Evolutionary conservation across 2,329 filamentous ascomycete genomes (phyloP).

Genomic region (Geosmithia flava): DNA sequence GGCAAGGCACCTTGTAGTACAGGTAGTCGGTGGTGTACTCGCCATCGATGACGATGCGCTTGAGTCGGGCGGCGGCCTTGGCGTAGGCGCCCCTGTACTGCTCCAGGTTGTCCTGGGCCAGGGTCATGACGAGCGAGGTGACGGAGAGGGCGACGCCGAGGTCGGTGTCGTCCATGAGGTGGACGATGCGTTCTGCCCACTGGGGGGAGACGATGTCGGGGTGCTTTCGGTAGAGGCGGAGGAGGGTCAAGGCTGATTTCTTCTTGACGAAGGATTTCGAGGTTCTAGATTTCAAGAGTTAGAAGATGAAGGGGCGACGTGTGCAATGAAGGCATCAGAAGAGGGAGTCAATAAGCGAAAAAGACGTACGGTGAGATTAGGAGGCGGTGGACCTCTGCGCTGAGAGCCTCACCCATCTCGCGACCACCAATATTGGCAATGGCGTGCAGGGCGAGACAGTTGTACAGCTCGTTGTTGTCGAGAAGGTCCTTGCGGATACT

Average conservation of each 20-base stretch:
- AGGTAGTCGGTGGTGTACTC: slow-evolving; percentile 87
- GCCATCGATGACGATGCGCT: slow-evolving; percentile 80
- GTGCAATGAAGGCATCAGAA: too few species aligned
- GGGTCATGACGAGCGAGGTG: slow-evolving; percentile 85
- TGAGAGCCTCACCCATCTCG: slow-evolving; percentile 94
- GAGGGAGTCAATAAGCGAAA: background rate
- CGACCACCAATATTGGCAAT: slow-evolving; percentile 95
- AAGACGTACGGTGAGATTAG: slow-evolving; percentile 78
- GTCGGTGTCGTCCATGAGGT: slow-evolving; percentile 94
- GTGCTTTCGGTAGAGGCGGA: slow-evolving; percentile 89
- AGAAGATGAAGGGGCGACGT: background rate
- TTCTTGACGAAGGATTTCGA: slow-evolving; percentile 99
- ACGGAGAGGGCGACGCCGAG: slow-evolving; percentile 91
- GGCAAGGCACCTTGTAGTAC: slow-evolving; percentile 99
- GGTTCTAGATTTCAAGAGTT: slow-evolving; percentile 19
- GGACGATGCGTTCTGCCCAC: slow-evolving; percentile 96
- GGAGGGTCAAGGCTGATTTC: slow-evolving; percentile 87
- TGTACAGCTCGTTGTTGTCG: slow-evolving; percentile 94
- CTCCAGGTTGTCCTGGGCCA: slow-evolving; percentile 89
- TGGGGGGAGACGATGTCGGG: slow-evolving; percentile 89
- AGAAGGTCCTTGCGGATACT: slow-evolving; percentile 93
- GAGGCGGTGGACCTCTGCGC: slow-evolving; percentile 81
- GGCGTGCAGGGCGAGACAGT: slow-evolving; percentile 90
- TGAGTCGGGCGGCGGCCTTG: slow-evolving; percentile 81
- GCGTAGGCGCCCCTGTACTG: slow-evolving; percentile 90